Evolutionary conservation across 2,329 filamentous ascomycete species (phyloP).

Genomic region (Juglanconis sp.): DNA sequence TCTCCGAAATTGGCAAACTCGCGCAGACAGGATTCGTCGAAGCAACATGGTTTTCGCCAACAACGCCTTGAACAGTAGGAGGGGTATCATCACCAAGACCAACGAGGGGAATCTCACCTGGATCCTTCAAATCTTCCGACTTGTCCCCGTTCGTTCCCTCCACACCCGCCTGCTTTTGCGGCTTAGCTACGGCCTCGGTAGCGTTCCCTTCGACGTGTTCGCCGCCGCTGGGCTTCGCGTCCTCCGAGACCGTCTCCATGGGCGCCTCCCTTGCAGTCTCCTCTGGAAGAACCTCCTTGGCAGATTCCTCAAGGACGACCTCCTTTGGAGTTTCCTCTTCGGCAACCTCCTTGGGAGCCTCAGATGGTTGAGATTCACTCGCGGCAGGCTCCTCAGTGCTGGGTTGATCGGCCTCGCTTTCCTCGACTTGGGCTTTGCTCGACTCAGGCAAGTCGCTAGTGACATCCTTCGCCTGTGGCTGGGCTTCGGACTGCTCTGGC

Average conservation of each 20-base stretch:
- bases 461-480: background rate
- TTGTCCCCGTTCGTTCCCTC: background rate
- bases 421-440: slow-evolving; percentile 6
- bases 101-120: slow-evolving; percentile 17
- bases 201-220: background rate
- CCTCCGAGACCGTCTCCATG: too few species aligned
- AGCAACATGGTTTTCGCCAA: slow-evolving; percentile 17
- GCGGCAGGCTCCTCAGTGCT: background rate
- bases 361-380: too few species aligned
- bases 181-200: background rate
- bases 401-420: background rate
- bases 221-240: background rate
- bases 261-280: background rate
- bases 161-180: background rate
- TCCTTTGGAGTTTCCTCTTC: background rate
- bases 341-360: too few species aligned
- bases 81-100: slow-evolving; percentile 14
- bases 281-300: background rate
- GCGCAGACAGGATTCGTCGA: slow-evolving; percentile 17
- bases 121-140: slow-evolving; percentile 5
- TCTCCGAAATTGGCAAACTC: slow-evolving; percentile 4
- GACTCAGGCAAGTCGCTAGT: slow-evolving; percentile 2
- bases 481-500: background rate
- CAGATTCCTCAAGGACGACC: background rate
- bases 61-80: slow-evolving; percentile 10